Evolutionary conservation across 257 asterid species (phyloP), one percentile per base, ranked within the genome.

Genomic region (Solanum pennellii): DNA sequence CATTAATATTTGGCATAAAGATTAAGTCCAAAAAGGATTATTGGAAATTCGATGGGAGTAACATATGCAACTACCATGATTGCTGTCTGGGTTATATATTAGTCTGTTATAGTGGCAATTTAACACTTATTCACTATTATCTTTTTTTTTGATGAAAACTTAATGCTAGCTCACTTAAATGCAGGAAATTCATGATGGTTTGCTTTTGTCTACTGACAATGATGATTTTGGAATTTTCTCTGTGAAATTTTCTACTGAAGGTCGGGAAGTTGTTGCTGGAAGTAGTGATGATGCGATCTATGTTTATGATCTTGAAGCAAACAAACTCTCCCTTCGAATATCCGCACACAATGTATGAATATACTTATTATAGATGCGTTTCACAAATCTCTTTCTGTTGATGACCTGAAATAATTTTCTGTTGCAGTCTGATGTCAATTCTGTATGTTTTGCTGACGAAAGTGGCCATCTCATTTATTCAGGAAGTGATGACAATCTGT

Each of bases 391-490:
- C 44, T 82, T 82, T 44, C 33, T 82, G 45, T 82, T 68, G 82
- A 27, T 25, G 56, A 85, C 44, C 41, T 49, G 82, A 20, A 84
- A 71, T 87, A 79, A 68, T 80, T 59, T 85, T 87, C 69, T 69
- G 74, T 23, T 92, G 92, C 97, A 96, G 98, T 91, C 98, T 71
- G 99, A 96, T 89, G 99, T 96, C 79, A 96, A 96, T 89, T 88
- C 97, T 2, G 99, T 96, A 15, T 95, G 99, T 90, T 96, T 96
- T 92, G 99, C 98, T 86, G 99, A 96, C 92, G 99, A 94, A 92
- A 93, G 94, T 87, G 95, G 98, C 49, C 94, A 94, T 89, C 96
- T 96, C 41, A 95, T 96, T 72, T 96, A 94, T 89, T 96, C 99
- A 45, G 99, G 99, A 85, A 91, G 99, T 56, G 98, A 96, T 25